Evolutionary conservation across 345 rosid genomes (phyloP), one percentile per base, ranked within the genome.

Genomic region (Melaleuca quinquenervia): DNA sequence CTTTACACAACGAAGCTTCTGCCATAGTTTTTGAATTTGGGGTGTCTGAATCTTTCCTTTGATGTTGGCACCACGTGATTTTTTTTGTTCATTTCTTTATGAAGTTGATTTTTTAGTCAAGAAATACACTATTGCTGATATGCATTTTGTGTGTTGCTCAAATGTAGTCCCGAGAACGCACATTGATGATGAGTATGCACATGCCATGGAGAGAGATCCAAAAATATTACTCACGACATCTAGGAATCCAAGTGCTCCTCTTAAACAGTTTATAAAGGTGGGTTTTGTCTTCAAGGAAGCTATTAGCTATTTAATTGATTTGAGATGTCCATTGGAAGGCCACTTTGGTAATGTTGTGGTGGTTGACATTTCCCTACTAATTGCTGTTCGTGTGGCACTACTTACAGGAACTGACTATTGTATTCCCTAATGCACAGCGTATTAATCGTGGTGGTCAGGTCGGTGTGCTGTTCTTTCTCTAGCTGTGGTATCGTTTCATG

Each of bases 361-460:
- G 13, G 74, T 85, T 85, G 16, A 16, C 6, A 53, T 15, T 83
- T 86, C 14, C 55, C 56, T 48, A 8, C 84, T n/a, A 70, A 84
- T 84, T 62, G 3, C 82, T 84, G 52, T 44, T 86, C 22, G 6
- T 48, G 58, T 91, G 86, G 85, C 82, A 21, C 27, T 82, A 6
- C 74, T 90, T 49, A 58, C 89, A 96, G 98, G 99, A 96, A 88
- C 89, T 97, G 94, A 97, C 93, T 86, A 85, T 91, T 90, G 96
- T 94, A 8, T 94, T 97, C 86, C 98, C 98, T 11, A 96, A 96
- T 87, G 93, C 98, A 3, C 91, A 89, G 85, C 90, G 94, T 55
- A 93, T 96, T 84, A 96, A 97, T 86, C 95, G 98, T 86, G 99
- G 98, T 91, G 87, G 92, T 87, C 98, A 96, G 96, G 99, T 96